phyloP scores from a whole-genome alignment of 2,329 filamentous ascomycete genomes.

The Aspergillus sp. region DNA sequence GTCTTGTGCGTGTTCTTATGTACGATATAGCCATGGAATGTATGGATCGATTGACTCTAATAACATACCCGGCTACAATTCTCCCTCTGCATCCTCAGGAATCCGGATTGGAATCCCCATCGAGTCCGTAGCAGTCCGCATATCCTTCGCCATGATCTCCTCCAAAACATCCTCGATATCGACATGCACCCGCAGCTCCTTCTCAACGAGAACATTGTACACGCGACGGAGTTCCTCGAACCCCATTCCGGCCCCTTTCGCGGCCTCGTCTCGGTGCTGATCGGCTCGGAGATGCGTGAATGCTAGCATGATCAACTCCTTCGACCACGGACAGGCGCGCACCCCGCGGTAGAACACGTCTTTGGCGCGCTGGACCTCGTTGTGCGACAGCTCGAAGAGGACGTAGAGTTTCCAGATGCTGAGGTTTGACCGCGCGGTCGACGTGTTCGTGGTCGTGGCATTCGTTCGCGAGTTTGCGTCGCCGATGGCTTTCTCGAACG shows the following conservation, averaged over 20 bases:
- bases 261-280: background rate
- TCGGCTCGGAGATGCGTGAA: constrained; percentile 38
- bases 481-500: constrained; percentile 46
- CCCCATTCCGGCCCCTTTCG: constrained; percentile 23
- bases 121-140: constrained; percentile 6
- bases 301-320: constrained; percentile 49
- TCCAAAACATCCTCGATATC: constrained; percentile 41
- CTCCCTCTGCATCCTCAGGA: constrained; percentile 22
- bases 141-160: constrained; percentile 15
- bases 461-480: constrained; percentile 10
- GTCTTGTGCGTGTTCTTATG: too few relatives aligned
- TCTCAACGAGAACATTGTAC: constrained; percentile 50
- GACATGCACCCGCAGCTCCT: constrained; percentile 51
- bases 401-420: constrained; percentile 46
- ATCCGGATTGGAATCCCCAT: constrained; percentile 15
- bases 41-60: background rate
- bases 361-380: constrained; percentile 35
- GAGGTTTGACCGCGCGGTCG: constrained; percentile 28
- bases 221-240: constrained; percentile 44
- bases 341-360: constrained; percentile 49
- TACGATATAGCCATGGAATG: too few relatives aligned
- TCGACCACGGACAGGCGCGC: constrained; percentile 53
- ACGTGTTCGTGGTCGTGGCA: constrained; percentile 3
- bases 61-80: constrained; percentile 8
- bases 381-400: constrained; percentile 37